phyloP scores from a whole-genome alignment of 768 basidiomycete species.

The Termitomyces sp. region DNA sequence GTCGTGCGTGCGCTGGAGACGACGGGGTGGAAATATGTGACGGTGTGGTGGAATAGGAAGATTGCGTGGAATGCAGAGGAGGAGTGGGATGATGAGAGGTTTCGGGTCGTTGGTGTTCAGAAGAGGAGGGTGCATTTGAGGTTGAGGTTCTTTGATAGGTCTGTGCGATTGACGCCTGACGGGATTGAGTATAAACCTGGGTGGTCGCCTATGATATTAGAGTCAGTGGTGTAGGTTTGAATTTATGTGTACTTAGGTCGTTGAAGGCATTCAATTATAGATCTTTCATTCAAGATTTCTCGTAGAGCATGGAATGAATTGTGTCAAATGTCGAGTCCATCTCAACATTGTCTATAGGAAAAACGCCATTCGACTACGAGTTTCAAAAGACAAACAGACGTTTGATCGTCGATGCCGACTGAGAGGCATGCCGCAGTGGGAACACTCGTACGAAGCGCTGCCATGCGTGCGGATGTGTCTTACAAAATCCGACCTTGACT shows the following conservation, averaged over 20 bases:
- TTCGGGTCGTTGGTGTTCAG: background rate
- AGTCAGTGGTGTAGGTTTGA: too few species aligned
- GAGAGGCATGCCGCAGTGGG: background rate
- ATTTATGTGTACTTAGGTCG: too few species aligned
- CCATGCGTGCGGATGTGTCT: background rate
- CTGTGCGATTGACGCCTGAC: background rate
- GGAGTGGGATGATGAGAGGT: conserved; percentile 1
- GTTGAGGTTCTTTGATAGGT: conserved; percentile 2
- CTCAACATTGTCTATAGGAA: too few species aligned
- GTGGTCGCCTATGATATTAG: background rate
- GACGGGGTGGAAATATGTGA: conserved; percentile 3
- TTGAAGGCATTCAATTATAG: background rate
- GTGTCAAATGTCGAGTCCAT: too few species aligned
- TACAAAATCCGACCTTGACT: background rate
- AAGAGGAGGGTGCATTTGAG: background rate
- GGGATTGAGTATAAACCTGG: conserved; percentile 2
- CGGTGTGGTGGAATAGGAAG: conserved; percentile 6
- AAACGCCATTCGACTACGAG: background rate
- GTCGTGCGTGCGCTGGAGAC: background rate
- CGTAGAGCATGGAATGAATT: too few species aligned
- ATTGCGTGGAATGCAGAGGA: conserved; percentile 2
- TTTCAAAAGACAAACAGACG: background rate
- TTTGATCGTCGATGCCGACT: background rate
- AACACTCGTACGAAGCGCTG: background rate
- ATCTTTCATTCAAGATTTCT: too few species aligned